Evolutionary conservation across 495 filamentous ascomycete species (phyloP), one percentile per base, ranked within the genome.

Genomic region (Penicillium canariense): DNA sequence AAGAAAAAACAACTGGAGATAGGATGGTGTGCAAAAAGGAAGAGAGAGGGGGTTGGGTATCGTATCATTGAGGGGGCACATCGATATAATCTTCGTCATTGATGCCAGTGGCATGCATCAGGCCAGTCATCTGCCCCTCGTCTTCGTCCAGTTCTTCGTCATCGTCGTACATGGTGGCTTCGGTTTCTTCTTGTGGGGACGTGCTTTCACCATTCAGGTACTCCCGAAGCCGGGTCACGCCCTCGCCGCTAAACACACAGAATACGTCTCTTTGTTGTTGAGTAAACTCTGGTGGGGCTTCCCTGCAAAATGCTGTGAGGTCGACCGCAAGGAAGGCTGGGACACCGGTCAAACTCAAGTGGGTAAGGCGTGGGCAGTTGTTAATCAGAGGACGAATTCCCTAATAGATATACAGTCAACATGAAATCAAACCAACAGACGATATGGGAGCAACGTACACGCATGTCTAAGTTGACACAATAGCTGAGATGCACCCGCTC

Each of bases 401-500:
- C 94, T 98, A 57, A 9, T 31, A 8, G 47, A n/a, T 15, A 48
- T 20, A 35, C 51, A 11, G 39, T 72, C 28, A 66, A 60, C 44
- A 39, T 52, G 4, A 48, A 43, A 32, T 35, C 39, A 36, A 30
- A 58, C 56, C 40, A 11, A 28, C 17, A 20, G 44, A 48, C 15
- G 6, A 20, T 0, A 48, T 40, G 14, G n/a, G 18, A 15, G 14
- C n/a, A 51, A 67, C 88, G 73, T 82, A 96, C 94, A 61, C 78
- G 74, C 45, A 96, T 75, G 0, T 86, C 92, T 52, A 98, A 65
- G 54, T 88, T 81, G 20, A 85, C 84, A 70, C 95, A 99, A 65
- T 99, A 99, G 71, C 93, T 97, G 23, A 99, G 79, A 79, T 99
- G 95, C 9, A 99, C 94, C 49, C 95, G 77, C 72, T 99, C 95